phyloP scores from a whole-genome alignment of 1,284 basidiomycete genomes.

The Melampsora larici-populina region DNA sequence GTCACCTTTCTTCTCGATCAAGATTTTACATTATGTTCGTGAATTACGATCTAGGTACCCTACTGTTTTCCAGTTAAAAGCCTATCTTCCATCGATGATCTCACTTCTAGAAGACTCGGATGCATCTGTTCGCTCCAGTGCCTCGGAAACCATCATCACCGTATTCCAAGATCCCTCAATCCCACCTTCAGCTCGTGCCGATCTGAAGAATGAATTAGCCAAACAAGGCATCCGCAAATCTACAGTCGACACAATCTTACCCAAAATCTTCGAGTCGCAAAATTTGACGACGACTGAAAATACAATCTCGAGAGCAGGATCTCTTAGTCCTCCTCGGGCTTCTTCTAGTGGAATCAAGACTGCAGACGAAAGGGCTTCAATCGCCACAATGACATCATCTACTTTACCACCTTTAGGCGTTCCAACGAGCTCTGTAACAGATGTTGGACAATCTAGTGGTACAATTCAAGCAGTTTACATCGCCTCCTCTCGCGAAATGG shows the following conservation, averaged over 20 bases:
- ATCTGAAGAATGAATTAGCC: conserved; percentile 85
- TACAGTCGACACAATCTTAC: conserved; percentile 61
- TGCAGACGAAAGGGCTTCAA: neutral
- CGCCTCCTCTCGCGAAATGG: conserved; percentile 40
- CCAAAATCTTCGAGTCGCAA: conserved; percentile 52
- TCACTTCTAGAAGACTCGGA: conserved; percentile 85
- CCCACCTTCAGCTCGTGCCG: conserved; percentile 77
- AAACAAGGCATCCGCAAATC: conserved; percentile 80
- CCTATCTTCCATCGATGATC: conserved; percentile 76
- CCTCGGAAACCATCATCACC: conserved; percentile 72
- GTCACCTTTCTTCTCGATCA: conserved; percentile 35
- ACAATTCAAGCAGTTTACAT: conserved; percentile 31
- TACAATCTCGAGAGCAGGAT: conserved; percentile 42
- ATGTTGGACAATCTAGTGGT: conserved; percentile 24
- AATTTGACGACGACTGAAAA: neutral
- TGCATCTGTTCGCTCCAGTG: conserved; percentile 78
- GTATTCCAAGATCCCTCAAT: conserved; percentile 78
- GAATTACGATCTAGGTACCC: conserved; percentile 55
- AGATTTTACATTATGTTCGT: conserved; percentile 60
- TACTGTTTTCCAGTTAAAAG: conserved; percentile 75
- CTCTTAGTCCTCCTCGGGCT: conserved; percentile 21
- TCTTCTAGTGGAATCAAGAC: neutral
- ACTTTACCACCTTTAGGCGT: neutral
- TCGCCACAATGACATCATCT: neutral
- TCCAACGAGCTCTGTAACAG: conserved; percentile 15